Base-by-base conservation (phyloP, 805 yeast genomes). In the Zygosaccharomyces lentus region DNA sequence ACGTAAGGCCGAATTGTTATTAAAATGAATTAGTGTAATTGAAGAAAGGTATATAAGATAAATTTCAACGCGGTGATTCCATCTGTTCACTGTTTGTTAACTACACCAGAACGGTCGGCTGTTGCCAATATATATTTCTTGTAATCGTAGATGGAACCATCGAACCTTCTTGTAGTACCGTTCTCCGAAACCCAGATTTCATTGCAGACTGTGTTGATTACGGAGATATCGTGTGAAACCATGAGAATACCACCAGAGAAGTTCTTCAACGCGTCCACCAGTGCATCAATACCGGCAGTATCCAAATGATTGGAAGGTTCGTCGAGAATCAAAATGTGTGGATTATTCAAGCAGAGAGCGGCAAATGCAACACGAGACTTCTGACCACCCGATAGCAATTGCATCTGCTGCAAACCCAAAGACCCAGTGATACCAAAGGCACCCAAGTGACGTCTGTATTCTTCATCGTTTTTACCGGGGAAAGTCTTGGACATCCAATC, bases 251-350 rank as follows among this genome's bases (percentile, higher is more conserved):
- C 99, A 64, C 99, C 99, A 61, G 87, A 78, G 76, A 90, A 93
- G 50, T 78, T 81, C 51, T 77, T 81, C 63, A 93, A 74, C 1
- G 98, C 98, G 35, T 85, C 95, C 7, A 93, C 82, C 50, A 93
- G 76, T 0, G 99, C 99, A 66, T 93, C 99, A 60, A 93, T 74
- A 78, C 97, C 99, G 29, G 95, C 84, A 7, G 96, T 91, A 84
- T 93, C 99, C 77, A 93, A 80, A 70, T 93, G 99, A 71, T 93
- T 93, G 6, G 96, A 87, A 68, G 99, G 99, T 76, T 93, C 99
- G 75, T 93, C 99, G 55, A 93, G 72, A 59, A 93, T 81, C 59
- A 93, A 74, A 36, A 93, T 81, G 65, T 93, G 99, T 15, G 99
- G 99, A 52, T 85, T 84, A 50, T 78, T 78, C 59, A 93, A 74